These are phyloP conservation scores for Podaxis sp. DNA, from an alignment of 768 basidiomycete species.

Conservation along the genomic window DNA sequence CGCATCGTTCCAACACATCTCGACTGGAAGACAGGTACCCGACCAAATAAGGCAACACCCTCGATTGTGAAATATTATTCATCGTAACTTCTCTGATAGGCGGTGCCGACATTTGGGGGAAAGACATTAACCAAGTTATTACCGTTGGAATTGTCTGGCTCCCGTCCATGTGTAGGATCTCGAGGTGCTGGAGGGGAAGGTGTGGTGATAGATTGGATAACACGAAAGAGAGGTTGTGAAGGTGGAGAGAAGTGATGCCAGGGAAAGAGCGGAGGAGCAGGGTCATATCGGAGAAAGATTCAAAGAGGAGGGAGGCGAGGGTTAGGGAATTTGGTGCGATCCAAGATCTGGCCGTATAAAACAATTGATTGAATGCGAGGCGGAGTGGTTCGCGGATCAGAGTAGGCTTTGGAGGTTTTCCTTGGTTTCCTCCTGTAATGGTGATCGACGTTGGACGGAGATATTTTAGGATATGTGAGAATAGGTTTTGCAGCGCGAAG, in stretches of 20 bases:
- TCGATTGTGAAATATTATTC: not conserved
- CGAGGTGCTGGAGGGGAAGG: slow-evolving; percentile 1
- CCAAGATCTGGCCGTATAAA: not conserved
- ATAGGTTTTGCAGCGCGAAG: not conserved
- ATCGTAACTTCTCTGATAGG: not conserved
- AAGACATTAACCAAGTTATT: not conserved
- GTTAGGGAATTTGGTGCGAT: not conserved
- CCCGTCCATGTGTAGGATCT: not conserved
- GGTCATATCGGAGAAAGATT: not conserved
- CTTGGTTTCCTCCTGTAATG: not conserved
- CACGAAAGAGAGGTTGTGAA: not conserved
- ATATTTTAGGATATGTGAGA: not conserved
- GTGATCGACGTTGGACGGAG: not conserved
- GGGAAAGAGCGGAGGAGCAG: slow-evolving; percentile 5
- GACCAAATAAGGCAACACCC: not conserved
- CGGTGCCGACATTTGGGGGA: not conserved
- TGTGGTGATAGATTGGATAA: not conserved
- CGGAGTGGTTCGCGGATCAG: not conserved
- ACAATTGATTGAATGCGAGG: not conserved
- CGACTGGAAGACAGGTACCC: not conserved
- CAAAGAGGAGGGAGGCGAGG: not conserved
- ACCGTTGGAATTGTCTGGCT: not conserved
- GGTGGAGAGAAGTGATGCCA: not conserved
- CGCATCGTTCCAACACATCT: not conserved
- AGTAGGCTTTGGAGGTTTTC: not conserved